Percentiles rank a stretch among this genome's conserved stretches.
Evolutionary conservation across 1,284 basidiomycete species (phyloP).

Genomic region (Cryptococcus jaspeensis): DNA sequence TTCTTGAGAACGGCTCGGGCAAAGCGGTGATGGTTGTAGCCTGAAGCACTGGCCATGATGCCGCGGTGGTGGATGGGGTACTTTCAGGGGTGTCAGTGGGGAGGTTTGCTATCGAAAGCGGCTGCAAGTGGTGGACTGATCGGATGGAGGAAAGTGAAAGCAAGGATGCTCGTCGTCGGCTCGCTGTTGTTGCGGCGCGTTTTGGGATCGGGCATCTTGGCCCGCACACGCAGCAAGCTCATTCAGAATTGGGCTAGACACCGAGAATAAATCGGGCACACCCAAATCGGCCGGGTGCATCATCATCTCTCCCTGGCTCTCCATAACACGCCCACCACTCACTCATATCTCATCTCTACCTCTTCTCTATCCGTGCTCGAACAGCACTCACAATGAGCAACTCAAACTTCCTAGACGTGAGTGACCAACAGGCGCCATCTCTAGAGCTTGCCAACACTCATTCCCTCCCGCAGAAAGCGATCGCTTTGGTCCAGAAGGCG

Average conservation of each 20-base stretch:
- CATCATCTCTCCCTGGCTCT: background rate
- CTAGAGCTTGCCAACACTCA: background rate
- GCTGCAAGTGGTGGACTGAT: background rate
- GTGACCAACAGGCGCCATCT: slow-evolving; percentile 15
- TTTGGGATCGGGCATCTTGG: no score
- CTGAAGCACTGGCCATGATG: slow-evolving; percentile 51
- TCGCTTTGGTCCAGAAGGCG: slow-evolving; percentile 90
- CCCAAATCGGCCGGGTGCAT: background rate
- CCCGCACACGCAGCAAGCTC: no score
- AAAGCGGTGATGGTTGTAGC: slow-evolving; percentile 52
- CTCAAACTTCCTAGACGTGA: slow-evolving; percentile 57
- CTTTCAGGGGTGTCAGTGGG: background rate
- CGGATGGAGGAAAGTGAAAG: background rate
- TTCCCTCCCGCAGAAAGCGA: slow-evolving; percentile 67
- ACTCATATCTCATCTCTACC: background rate
- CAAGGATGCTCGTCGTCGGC: background rate
- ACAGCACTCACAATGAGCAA: slow-evolving; percentile 47
- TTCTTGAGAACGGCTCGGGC: slow-evolving; percentile 50
- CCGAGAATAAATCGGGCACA: no score
- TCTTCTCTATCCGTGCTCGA: background rate
- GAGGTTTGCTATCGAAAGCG: background rate
- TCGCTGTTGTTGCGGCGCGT: background rate
- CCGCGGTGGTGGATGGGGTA: no score
- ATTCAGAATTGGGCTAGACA: no score
- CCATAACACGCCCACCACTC: background rate